These are phyloP conservation scores for Mangifera indica DNA, from an alignment of 345 rosid species.

Conservation along the genomic window DNA sequence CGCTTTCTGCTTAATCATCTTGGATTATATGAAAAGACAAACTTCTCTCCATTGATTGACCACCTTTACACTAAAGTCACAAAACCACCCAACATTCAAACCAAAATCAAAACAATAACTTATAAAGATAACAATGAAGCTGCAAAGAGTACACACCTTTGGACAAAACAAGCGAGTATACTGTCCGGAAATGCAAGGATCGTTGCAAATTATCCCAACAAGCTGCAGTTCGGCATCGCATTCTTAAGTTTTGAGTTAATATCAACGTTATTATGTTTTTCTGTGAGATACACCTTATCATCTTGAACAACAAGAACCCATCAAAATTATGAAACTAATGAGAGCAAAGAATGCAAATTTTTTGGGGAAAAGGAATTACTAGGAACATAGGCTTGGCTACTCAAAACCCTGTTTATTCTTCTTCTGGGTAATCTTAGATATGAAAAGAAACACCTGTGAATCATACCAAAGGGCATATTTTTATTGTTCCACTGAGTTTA, in stretches of 20 bases:
- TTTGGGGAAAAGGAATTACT: neutral
- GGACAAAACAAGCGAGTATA: conserved; percentile 39
- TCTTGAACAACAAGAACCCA: neutral
- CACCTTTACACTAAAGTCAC: conserved; percentile 36
- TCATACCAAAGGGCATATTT: conserved; percentile 25
- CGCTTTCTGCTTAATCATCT: conserved; percentile 30
- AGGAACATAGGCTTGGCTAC: neutral
- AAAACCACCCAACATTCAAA: too few relatives aligned
- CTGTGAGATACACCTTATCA: neutral
- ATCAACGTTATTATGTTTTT: neutral
- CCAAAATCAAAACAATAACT: too few relatives aligned
- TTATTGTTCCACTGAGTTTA: too few relatives aligned
- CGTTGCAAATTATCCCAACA: conserved; percentile 32
- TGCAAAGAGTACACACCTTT: conserved; percentile 18
- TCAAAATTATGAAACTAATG: neutral
- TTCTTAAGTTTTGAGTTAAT: conserved; percentile 14
- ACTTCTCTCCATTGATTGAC: conserved; percentile 38
- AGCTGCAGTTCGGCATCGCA: conserved; percentile 31
- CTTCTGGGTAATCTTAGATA: too few relatives aligned
- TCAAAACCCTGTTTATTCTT: too few relatives aligned
- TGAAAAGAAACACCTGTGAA: neutral
- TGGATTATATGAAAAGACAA: conserved; percentile 42
- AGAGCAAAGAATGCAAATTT: neutral
- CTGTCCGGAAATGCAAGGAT: conserved; percentile 35
- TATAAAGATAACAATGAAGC: too few relatives aligned